Percentiles rank a stretch among this genome's conserved stretches.
phyloP scores from a whole-genome alignment of 352 stramenopile genomes.

The Pythium rishiriense region DNA sequence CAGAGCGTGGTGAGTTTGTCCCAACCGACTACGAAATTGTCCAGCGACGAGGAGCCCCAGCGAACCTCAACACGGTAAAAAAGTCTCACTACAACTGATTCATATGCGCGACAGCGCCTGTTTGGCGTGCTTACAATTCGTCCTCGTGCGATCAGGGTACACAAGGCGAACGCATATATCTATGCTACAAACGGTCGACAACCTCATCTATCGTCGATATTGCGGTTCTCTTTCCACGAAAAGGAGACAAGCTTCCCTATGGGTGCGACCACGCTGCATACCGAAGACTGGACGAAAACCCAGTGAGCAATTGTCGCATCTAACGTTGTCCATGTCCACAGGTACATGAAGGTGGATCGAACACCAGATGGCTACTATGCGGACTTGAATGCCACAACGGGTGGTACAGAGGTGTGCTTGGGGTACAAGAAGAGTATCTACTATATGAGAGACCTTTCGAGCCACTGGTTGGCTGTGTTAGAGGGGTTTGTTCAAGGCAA shows the following conservation, averaged over 20 bases:
- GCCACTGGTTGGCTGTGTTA: background rate
- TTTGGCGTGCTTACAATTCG: too few species aligned
- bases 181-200: slow-evolving; percentile 74
- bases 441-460: slow-evolving; percentile 10
- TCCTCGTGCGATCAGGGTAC: slow-evolving; percentile 54
- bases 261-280: slow-evolving; percentile 34
- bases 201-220: slow-evolving; percentile 68
- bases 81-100: too few species aligned
- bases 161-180: slow-evolving; percentile 78
- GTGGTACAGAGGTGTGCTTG: slow-evolving; percentile 72
- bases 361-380: slow-evolving; percentile 63
- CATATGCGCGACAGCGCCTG: too few species aligned
- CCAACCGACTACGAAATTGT: slow-evolving; percentile 80
- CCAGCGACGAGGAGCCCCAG: slow-evolving; percentile 50
- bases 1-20: slow-evolving; percentile 72
- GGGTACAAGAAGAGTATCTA: slow-evolving; percentile 67
- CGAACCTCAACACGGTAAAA: slow-evolving; percentile 75
- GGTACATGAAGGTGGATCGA: slow-evolving; percentile 79
- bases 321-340: slow-evolving; percentile 17
- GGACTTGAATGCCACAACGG: slow-evolving; percentile 73
- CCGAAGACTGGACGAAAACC: too few species aligned
- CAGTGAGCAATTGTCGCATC: background rate
- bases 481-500: slow-evolving; percentile 9
- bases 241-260: slow-evolving; percentile 82
- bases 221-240: slow-evolving; percentile 73